phyloP scores from a whole-genome alignment of 768 basidiomycete genomes.

The Paxillus rubicundulus region DNA sequence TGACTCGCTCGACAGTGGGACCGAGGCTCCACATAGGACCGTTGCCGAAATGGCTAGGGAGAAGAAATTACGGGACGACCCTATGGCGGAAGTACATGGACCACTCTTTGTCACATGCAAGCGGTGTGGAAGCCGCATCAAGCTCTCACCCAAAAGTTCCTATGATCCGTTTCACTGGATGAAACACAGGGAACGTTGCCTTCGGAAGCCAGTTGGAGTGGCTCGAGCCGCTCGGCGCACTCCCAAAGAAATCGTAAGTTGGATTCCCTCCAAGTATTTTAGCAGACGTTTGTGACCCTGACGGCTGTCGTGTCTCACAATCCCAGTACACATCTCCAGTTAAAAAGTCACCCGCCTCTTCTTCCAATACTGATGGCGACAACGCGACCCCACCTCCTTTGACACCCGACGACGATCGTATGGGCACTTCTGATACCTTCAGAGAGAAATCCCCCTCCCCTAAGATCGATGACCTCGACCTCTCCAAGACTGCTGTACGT shows the following conservation, averaged over 20 bases:
- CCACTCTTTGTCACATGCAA: conserved; percentile 54
- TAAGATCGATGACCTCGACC: conserved; percentile 19
- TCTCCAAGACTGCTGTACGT: conserved; percentile 23
- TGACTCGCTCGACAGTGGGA: conserved; percentile 20
- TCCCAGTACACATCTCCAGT: conserved; percentile 17
- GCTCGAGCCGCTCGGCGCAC: conserved; percentile 14
- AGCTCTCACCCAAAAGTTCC: conserved; percentile 63
- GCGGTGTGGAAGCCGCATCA: conserved; percentile 55
- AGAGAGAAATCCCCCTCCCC: conserved; percentile 24
- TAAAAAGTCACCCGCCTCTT: conserved; percentile 26
- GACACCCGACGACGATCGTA: conserved; percentile 36
- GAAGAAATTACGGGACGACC: conserved; percentile 50
- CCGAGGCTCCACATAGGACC: conserved; percentile 32
- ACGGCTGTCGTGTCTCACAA: conserved; percentile 2
- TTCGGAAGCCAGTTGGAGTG: conserved; percentile 40
- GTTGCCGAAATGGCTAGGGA: conserved; percentile 49
- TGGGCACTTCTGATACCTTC: conserved; percentile 17
- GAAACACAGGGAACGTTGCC: conserved; percentile 59
- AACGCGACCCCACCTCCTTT: conserved; percentile 34
- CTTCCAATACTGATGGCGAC: conserved; percentile 31
- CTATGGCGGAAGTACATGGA: conserved; percentile 49
- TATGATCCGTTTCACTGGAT: conserved; percentile 69
- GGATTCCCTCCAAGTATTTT: not conserved
- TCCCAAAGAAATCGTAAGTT: conserved; percentile 25
- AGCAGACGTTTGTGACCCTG: not conserved